Evolutionary conservation across 768 basidiomycete genomes (phyloP).

Genomic region (Lentinula aciculospora): DNA sequence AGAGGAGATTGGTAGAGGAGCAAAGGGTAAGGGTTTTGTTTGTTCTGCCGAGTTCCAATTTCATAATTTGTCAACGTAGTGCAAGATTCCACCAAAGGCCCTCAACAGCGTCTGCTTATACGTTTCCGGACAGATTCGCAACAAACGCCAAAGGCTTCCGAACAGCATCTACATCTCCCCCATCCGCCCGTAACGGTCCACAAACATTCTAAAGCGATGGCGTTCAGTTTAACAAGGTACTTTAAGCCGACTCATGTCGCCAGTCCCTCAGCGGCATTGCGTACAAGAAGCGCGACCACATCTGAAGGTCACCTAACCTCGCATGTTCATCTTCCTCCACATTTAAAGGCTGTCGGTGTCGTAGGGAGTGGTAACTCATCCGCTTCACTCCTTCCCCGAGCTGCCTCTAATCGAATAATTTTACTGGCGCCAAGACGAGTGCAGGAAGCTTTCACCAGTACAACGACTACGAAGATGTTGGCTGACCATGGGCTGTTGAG

Average conservation of each 20-base stretch:
- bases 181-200: slow-evolving; percentile 55
- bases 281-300: not conserved
- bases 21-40: slow-evolving; percentile 19
- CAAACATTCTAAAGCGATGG: slow-evolving; percentile 74
- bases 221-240: slow-evolving; percentile 74
- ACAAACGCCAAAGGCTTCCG: not conserved
- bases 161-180: not conserved
- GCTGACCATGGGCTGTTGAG: slow-evolving; percentile 59
- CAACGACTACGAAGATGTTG: slow-evolving; percentile 63
- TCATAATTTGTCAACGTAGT: no score
- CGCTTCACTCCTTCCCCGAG: not conserved
- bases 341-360: not conserved
- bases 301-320: not conserved
- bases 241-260: slow-evolving; percentile 29
- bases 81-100: slow-evolving; percentile 48
- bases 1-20: slow-evolving; percentile 28
- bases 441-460: slow-evolving; percentile 76
- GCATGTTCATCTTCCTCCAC: not conserved
- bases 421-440: slow-evolving; percentile 69
- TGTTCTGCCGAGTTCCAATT: no score
- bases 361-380: not conserved
- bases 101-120: slow-evolving; percentile 65
- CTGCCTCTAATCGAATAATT: slow-evolving; percentile 36
- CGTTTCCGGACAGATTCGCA: slow-evolving; percentile 30
- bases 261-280: slow-evolving; percentile 11